These are phyloP conservation scores for Botryosphaeria dothidea DNA, from an alignment of 2,329 filamentous ascomycete genomes.

Conservation along the genomic window DNA sequence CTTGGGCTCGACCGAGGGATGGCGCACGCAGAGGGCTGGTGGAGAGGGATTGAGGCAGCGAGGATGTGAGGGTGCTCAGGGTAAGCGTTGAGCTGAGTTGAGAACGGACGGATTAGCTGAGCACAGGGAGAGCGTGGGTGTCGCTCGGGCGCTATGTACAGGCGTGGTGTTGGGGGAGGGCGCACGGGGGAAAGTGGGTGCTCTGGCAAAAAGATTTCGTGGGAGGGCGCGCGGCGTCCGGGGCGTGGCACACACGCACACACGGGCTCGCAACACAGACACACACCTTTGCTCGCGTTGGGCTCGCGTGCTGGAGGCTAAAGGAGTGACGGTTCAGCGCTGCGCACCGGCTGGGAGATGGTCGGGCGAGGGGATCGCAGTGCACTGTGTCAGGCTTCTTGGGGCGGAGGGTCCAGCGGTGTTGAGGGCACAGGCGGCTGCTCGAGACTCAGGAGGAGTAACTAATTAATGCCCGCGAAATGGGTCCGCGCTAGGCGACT, in stretches of 20 bases:
- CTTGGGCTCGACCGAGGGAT: background rate
- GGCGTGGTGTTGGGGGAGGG: conserved; percentile 19
- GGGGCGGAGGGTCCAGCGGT: conserved; percentile 3
- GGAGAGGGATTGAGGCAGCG: conserved; percentile 3
- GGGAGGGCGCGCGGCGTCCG: conserved; percentile 14
- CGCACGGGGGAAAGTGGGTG: conserved; percentile 20
- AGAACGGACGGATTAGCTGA: conserved; percentile 11
- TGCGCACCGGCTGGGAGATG: conserved; percentile 13
- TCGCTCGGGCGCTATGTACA: conserved; percentile 18
- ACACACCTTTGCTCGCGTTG: background rate
- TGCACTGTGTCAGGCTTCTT: background rate
- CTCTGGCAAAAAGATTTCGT: conserved; percentile 20
- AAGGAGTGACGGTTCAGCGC: conserved; percentile 20
- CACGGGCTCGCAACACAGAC: background rate
- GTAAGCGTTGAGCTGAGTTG: background rate
- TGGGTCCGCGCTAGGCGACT: conserved; percentile 20
- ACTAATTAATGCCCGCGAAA: conserved; percentile 19
- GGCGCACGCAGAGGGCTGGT: background rate
- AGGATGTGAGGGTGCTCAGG: background rate
- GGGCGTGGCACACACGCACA: background rate
- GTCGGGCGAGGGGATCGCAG: background rate
- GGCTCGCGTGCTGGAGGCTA: conserved; percentile 1
- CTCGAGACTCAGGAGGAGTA: conserved; percentile 18
- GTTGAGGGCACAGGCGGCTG: background rate
- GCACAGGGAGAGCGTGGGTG: conserved; percentile 13